Conservation (phyloP, 148 eudicot genomes). For the Camellia sinensis region DNA sequence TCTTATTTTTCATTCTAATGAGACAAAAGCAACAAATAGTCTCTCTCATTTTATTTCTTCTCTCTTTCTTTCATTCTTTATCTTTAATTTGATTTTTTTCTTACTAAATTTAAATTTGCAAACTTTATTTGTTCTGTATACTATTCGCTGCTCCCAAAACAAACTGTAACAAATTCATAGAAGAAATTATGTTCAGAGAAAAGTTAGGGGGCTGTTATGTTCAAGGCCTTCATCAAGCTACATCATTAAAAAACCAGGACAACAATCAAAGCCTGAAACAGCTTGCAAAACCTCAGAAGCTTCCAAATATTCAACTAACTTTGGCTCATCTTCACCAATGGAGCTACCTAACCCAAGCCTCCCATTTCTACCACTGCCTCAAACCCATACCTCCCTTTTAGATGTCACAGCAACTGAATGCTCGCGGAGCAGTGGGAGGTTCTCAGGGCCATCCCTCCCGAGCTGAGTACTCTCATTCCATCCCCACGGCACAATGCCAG, state of each 20-base stretch:
- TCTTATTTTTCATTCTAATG: no score
- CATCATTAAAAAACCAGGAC: constrained; percentile 45
- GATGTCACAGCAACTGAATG: constrained; percentile 70
- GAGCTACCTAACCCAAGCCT: constrained; percentile 92
- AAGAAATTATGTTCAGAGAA: neutral
- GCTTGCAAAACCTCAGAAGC: constrained; percentile 64
- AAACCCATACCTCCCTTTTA: constrained; percentile 57
- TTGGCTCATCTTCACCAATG: constrained; percentile 72
- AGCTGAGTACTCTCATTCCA: constrained; percentile 82
- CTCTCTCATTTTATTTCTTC: no score
- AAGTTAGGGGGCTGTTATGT: no score
- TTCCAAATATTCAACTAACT: constrained; percentile 49
- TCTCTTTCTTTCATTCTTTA: no score
- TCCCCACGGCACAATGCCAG: constrained; percentile 70
- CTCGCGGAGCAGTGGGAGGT: constrained; percentile 51
- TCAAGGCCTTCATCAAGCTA: neutral
- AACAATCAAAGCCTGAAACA: constrained; percentile 77
- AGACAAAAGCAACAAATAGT: no score
- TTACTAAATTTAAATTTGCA: no score
- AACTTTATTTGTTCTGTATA: no score
- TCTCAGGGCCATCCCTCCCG: constrained; percentile 70
- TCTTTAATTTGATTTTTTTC: no score
- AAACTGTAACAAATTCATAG: no score
- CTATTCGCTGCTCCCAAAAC: no score
- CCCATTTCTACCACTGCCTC: constrained; percentile 94